A percentile compares a stretch with the other conserved stretches of the same genome.
Conservation (phyloP, 352 stramenopile genomes). For the Saprolegnia parasitica region DNA sequence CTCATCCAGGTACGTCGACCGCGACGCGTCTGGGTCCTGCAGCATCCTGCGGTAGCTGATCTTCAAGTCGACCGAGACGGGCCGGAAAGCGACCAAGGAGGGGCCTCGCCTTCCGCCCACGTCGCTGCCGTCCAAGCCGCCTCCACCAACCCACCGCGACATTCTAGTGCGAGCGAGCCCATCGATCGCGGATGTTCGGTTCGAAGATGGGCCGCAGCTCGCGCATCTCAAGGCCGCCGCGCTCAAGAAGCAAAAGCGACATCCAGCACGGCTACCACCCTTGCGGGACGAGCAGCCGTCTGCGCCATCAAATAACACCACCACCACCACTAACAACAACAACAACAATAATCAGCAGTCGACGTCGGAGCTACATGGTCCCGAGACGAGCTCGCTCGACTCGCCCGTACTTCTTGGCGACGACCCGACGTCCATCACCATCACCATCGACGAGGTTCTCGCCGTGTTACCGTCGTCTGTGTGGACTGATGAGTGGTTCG, state of each 20-base stretch:
- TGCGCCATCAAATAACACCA: not conserved
- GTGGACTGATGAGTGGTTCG: too few relatives aligned
- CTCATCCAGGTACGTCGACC: constrained; percentile 19
- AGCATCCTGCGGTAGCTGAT: not conserved
- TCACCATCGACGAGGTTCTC: not conserved
- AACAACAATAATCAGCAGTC: not conserved
- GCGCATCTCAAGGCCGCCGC: constrained; percentile 6
- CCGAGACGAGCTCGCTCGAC: not conserved
- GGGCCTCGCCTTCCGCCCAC: not conserved
- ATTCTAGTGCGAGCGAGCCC: constrained; percentile 1
- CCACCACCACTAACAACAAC: not conserved
- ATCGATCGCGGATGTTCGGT: not conserved
- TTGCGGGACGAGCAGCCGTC: not conserved
- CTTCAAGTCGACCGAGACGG: not conserved
- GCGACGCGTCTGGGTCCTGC: not conserved
- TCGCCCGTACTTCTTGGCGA: not conserved
- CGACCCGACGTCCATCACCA: constrained; percentile 1
- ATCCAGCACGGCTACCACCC: constrained; percentile 10
- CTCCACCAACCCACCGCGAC: not conserved
- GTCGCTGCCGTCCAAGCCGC: not conserved
- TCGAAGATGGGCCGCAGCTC: constrained; percentile 3
- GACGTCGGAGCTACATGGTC: not conserved
- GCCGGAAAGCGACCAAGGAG: constrained; percentile 4
- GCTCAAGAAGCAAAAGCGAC: constrained; percentile 13
- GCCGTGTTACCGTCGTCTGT: too few relatives aligned